These are phyloP conservation scores for Carex myosuroides DNA, from an alignment of 176 grass and related monocot genomes.

Conservation along the genomic window DNA sequence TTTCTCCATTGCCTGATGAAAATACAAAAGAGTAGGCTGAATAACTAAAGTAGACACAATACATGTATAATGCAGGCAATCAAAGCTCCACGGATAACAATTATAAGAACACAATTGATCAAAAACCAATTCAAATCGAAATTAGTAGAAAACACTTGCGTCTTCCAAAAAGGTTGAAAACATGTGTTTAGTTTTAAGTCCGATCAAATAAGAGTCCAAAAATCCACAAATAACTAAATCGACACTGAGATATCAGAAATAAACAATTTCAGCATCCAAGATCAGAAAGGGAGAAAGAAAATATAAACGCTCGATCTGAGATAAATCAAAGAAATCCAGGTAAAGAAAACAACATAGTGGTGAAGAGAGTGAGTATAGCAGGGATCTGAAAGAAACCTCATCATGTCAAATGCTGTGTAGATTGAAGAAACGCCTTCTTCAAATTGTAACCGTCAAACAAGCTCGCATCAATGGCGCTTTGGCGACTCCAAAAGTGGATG, in stretches of 20 bases:
- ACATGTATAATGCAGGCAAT: slow-evolving; percentile 1
- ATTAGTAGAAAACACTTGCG: background rate
- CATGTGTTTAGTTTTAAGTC: background rate
- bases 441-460: slow-evolving; percentile 35
- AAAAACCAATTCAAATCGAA: background rate
- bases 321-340: slow-evolving; percentile 15
- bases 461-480: slow-evolving; percentile 38
- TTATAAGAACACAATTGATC: background rate
- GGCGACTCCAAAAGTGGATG: slow-evolving; percentile 1
- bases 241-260: background rate
- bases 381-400: slow-evolving; percentile 52
- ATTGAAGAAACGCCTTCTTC: slow-evolving; percentile 32
- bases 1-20: background rate
- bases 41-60: background rate
- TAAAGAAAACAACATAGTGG: background rate
- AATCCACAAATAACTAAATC: slow-evolving; percentile 1
- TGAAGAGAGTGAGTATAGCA: background rate
- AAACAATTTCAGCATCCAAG: background rate
- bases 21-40: background rate
- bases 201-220: background rate
- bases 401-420: slow-evolving; percentile 48
- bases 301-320: slow-evolving; percentile 12
- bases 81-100: background rate
- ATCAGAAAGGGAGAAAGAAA: slow-evolving; percentile 1
- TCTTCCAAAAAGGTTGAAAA: background rate